Evolutionary conservation across 1,284 basidiomycete genomes (phyloP).

Genomic region (Sparassis latifolia): DNA sequence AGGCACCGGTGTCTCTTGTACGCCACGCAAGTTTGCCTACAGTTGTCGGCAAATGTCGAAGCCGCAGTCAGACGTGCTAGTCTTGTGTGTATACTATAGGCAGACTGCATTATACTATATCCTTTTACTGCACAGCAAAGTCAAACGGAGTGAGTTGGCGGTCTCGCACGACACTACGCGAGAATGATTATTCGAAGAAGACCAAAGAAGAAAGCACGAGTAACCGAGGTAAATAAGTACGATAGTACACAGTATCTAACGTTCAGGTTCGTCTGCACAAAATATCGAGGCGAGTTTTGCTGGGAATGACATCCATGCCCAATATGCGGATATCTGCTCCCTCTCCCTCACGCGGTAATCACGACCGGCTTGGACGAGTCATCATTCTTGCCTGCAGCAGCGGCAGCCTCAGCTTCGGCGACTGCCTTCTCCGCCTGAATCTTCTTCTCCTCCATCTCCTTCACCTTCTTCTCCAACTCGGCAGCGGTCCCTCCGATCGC

Average conservation of each 20-base stretch:
- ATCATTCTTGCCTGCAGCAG: slow-evolving; percentile 55
- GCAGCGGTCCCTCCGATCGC: slow-evolving; percentile 35
- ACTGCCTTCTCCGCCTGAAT: slow-evolving; percentile 52
- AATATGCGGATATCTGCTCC: background rate
- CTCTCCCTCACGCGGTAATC: slow-evolving; percentile 37
- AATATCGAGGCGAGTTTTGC: background rate
- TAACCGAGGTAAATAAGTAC: too few species aligned
- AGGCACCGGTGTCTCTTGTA: too few species aligned
- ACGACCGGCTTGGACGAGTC: slow-evolving; percentile 43
- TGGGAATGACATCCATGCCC: background rate
- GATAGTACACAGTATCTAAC: background rate
- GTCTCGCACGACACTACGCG: too few species aligned
- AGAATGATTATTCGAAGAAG: too few species aligned
- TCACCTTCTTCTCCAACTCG: slow-evolving; percentile 50
- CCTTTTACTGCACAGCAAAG: too few species aligned
- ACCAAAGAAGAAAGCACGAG: too few species aligned
- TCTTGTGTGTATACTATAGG: too few species aligned
- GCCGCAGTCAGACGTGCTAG: too few species aligned
- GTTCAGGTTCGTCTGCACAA: background rate
- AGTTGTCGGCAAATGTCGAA: too few species aligned
- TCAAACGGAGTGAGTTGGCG: too few species aligned
- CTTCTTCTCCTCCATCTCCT: slow-evolving; percentile 50
- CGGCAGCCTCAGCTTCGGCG: slow-evolving; percentile 50
- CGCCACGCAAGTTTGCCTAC: too few species aligned
- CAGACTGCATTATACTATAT: too few species aligned